Base-by-base conservation (phyloP, 768 basidiomycete genomes). In the Pulveroboletus sp. region DNA sequence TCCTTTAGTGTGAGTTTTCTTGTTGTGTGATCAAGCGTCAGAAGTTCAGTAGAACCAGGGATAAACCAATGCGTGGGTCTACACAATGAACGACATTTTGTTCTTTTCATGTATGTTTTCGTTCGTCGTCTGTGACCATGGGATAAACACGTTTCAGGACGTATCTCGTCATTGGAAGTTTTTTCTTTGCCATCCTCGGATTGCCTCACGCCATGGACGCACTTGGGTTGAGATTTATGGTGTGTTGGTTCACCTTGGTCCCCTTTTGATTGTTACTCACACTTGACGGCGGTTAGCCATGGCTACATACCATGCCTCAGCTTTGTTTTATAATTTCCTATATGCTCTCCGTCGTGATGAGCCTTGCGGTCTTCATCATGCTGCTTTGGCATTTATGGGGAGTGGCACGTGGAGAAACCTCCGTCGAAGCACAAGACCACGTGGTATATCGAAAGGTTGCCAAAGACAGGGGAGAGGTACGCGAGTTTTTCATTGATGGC, bases 11-110 rank as follows among this genome's bases (percentile, higher is more conserved):
- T 77, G 53, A 61, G 75, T 68, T 29, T 29, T 20, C 40, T 32
- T 22, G 31, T 45, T 47, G 5, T 24, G 12, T 5, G 5, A 22
- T 43, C 45, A 19, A 47, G 34, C n/a, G 24, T 30, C 37, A 20
- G 31, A 13, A 20, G 41, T 37, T 62, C 10, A 59, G 22, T 14
- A 6, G 5, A 9, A 20, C 20, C 16, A 93, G 91, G 93, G 93
- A 82, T 97, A 43, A 97, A 97, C 67, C 91, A 93, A 80, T 98
- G 95, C 63, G 95, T 99, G 37, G 95, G 95, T 11, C 67, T 98
- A 7, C 77, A 95, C 64, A 99, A 98, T 59, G 94, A 97, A 63
- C 83, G 95, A 0, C 93, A 97, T 70, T 99, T 99, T 60, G 78
- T 95, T 32, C 72, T 98, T 40, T 99, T 98, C 77, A 86, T 98